Evolutionary conservation across 2,329 filamentous ascomycete species (phyloP).

Genomic region (Phyllosticta citribraziliensis): DNA sequence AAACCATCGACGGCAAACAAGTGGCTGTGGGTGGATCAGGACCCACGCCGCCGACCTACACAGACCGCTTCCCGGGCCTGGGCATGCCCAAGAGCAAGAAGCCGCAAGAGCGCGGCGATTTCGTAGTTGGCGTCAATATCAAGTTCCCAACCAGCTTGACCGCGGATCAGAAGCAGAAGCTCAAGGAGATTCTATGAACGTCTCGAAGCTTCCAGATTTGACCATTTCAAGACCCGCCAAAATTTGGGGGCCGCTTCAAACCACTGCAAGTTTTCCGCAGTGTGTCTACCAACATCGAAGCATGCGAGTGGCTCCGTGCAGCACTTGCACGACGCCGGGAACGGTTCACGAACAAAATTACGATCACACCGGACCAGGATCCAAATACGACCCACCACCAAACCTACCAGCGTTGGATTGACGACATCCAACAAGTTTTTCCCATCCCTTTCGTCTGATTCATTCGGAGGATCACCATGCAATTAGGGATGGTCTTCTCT

Average conservation of each 20-base stretch:
- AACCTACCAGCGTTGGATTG: background rate
- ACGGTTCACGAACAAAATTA: background rate
- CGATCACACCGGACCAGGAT: background rate
- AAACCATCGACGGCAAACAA: constrained; percentile 86
- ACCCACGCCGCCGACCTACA: constrained; percentile 75
- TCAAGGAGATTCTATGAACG: constrained; percentile 64
- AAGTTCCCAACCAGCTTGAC: constrained; percentile 79
- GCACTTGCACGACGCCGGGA: background rate
- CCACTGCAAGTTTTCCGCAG: background rate
- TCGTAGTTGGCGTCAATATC: constrained; percentile 84
- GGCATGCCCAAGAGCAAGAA: constrained; percentile 96
- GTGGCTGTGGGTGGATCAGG: constrained; percentile 69
- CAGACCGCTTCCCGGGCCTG: constrained; percentile 70
- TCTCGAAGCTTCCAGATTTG: background rate
- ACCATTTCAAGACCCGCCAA: background rate
- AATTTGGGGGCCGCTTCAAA: background rate
- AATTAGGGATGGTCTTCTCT: background rate
- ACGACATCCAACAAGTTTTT: background rate
- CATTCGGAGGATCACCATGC: background rate
- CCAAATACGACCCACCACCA: background rate
- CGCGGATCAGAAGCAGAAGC: constrained; percentile 62
- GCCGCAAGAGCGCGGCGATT: constrained; percentile 71
- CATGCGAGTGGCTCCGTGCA: background rate
- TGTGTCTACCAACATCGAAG: background rate
- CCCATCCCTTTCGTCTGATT: background rate